Base-by-base conservation (phyloP, 441 rosid species). In the Omphalea diandra region DNA sequence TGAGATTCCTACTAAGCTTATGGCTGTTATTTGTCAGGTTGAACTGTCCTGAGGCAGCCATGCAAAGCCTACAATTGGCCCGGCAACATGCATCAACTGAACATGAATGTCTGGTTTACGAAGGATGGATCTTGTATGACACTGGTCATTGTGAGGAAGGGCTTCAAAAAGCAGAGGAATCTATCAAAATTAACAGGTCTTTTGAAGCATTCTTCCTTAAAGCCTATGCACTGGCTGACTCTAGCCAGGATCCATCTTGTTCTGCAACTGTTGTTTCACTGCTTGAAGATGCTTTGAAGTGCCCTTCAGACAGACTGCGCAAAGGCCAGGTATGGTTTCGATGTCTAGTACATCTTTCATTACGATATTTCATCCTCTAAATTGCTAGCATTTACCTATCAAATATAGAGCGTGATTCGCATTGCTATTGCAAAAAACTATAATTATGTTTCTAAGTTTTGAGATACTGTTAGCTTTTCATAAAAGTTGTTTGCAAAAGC, bases 161-260 rank as follows among this genome's bases (percentile, higher is more conserved):
- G 67, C 91, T 90, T 69, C 83, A 67, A 71, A 95, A 90, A 81
- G 98, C 98, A 2, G 96, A 95, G 53, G 90, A 90, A 70, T 95
- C 98, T 71, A 89, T 93, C 27, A 76, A 83, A 78, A 83, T 84
- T 62, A 84, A 85, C 74, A 88, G 94, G 82, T 93, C 99, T 7
- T 94, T 94, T 27, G 99, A 94, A 82, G 99, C 98, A 36, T 92
- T 90, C 81, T 94, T 90, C 77, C 90, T 92, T 69, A 90, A 95
- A 83, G 98, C 98, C 68, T 95, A 93, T 82, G 98, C 98, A n/a
- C 81, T 95, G 81, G 98, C 98, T 0, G 98, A 95, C 78, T 95
- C 99, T 74, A 85, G 93, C 83, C 89, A 79, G 36, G 99, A 95
- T 67, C 84, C 86, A 55, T 88, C 98, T 36, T 84, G 88, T 84